phyloP scores from a whole-genome alignment of 2,329 filamentous ascomycete species.

The Talaromyces sp. region DNA sequence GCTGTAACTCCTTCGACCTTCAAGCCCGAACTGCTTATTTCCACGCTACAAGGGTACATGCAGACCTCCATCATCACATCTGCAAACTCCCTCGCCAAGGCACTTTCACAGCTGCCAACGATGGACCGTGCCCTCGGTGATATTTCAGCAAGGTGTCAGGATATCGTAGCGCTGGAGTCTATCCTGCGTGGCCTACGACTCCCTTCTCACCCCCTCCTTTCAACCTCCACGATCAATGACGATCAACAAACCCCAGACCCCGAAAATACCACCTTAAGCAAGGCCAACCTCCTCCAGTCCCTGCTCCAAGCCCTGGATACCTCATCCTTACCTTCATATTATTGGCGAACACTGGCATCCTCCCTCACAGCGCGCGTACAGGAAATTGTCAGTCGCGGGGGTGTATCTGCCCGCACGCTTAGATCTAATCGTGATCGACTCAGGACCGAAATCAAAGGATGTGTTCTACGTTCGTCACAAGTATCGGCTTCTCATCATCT shows the following conservation, averaged over 20 bases:
- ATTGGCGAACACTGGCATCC: conserved; percentile 87
- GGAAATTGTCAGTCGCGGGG: conserved; percentile 81
- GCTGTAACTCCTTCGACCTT: conserved; percentile 49
- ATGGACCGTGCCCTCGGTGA: conserved; percentile 82
- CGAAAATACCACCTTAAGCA: conserved; percentile 14
- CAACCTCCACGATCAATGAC: conserved; percentile 12
- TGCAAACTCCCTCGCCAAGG: conserved; percentile 71
- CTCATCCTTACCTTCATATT: conserved; percentile 82
- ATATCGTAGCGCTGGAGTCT: conserved; percentile 82
- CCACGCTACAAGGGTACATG: conserved; percentile 78
- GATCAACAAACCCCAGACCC: conserved; percentile 37
- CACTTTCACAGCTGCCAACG: conserved; percentile 76
- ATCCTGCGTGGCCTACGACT: conserved; percentile 71
- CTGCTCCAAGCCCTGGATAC: conserved; percentile 82
- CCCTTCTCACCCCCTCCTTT: conserved; percentile 69
- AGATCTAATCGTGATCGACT: conserved; percentile 74
- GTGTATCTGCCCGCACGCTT: conserved; percentile 79
- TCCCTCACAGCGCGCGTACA: conserved; percentile 75
- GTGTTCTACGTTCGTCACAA: conserved; percentile 76
- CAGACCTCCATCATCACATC: conserved; percentile 79
- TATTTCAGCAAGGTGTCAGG: conserved; percentile 82
- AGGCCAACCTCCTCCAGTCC: conserved; percentile 66
- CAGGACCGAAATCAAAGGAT: conserved; percentile 76
- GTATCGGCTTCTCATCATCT: conserved; percentile 60
- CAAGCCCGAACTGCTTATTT: conserved; percentile 71